A percentile compares a stretch with the other conserved stretches of the same genome.
These are phyloP conservation scores for Starmera caribaea DNA, from an alignment of 805 yeast species.

Conservation along the genomic window DNA sequence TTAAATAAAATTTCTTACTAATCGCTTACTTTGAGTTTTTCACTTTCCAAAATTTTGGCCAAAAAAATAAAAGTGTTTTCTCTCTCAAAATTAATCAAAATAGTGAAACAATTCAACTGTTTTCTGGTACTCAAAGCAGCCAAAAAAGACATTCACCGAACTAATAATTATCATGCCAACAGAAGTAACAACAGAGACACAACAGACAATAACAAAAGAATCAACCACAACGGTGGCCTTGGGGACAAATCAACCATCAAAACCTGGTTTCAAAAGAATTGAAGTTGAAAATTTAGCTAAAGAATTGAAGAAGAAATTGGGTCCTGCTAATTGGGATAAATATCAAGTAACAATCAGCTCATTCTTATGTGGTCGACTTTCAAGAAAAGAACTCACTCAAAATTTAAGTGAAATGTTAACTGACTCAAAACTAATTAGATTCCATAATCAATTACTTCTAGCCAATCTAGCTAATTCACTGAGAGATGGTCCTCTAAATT, in stretches of 20 bases:
- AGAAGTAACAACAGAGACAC: neutral
- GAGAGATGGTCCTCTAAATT: constrained; percentile 62
- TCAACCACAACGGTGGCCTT: neutral
- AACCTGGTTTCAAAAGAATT: constrained; percentile 26
- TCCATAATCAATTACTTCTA: constrained; percentile 77
- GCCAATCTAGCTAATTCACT: constrained; percentile 80
- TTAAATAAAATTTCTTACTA: too few relatives aligned
- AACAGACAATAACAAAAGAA: neutral
- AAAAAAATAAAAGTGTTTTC: too few relatives aligned
- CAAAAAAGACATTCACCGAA: neutral
- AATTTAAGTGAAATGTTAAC: constrained; percentile 46
- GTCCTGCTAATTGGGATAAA: constrained; percentile 62
- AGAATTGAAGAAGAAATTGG: constrained; percentile 65
- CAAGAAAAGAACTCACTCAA: constrained; percentile 61
- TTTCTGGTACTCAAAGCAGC: neutral
- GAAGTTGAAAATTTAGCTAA: constrained; percentile 60
- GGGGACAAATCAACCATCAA: neutral
- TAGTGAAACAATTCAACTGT: too few relatives aligned
- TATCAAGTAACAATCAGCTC: constrained; percentile 73
- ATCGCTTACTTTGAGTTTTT: too few relatives aligned
- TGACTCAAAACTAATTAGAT: constrained; percentile 26
- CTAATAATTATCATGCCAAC: neutral
- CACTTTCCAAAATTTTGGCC: too few relatives aligned
- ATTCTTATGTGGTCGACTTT: constrained; percentile 70
- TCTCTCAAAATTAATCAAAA: too few relatives aligned